These are phyloP conservation scores for Leccinellum albellum DNA, from an alignment of 768 basidiomycete species.

Conservation along the genomic window DNA sequence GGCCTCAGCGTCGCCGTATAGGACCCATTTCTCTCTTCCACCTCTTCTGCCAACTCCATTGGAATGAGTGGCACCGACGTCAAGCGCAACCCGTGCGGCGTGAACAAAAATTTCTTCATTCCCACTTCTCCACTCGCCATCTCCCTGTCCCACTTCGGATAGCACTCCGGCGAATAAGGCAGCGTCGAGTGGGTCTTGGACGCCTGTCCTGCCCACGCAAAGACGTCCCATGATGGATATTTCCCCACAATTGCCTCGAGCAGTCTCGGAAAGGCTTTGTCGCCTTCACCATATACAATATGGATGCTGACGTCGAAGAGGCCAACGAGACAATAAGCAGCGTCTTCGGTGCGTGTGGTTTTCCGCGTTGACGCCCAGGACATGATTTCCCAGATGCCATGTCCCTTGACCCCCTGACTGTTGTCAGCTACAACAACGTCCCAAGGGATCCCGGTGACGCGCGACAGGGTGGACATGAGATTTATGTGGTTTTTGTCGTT, in stretches of 20 bases:
- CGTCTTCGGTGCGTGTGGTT: slow-evolving; percentile 29
- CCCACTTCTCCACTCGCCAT: slow-evolving; percentile 7
- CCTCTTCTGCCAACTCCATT: slow-evolving; percentile 7
- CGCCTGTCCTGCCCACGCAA: slow-evolving; percentile 23
- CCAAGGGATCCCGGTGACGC: slow-evolving; percentile 19
- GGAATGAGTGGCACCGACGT: slow-evolving; percentile 22
- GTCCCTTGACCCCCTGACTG: slow-evolving; percentile 13
- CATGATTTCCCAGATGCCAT: slow-evolving; percentile 24
- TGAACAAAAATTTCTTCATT: slow-evolving; percentile 15
- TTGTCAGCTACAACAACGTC: slow-evolving; percentile 17
- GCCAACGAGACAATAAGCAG: slow-evolving; percentile 28
- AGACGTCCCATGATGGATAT: slow-evolving; percentile 20
- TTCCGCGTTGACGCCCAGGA: slow-evolving; percentile 29
- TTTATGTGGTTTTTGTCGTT: slow-evolving; percentile 16
- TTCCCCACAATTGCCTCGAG: slow-evolving; percentile 16
- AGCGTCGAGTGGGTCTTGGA: slow-evolving; percentile 17
- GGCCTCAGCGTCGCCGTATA: slow-evolving; percentile 16
- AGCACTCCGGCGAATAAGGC: slow-evolving; percentile 21
- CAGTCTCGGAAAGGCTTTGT: slow-evolving; percentile 26
- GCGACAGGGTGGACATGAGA: slow-evolving; percentile 10
- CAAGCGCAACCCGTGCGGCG: slow-evolving; percentile 14
- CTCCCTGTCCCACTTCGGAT: slow-evolving; percentile 16
- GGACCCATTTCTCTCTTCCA: not conserved
- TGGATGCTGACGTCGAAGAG: slow-evolving; percentile 24
- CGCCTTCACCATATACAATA: slow-evolving; percentile 31